These are phyloP conservation scores for Paramarasmius palmivorus DNA, from an alignment of 1,284 basidiomycete species.

Conservation along the genomic window DNA sequence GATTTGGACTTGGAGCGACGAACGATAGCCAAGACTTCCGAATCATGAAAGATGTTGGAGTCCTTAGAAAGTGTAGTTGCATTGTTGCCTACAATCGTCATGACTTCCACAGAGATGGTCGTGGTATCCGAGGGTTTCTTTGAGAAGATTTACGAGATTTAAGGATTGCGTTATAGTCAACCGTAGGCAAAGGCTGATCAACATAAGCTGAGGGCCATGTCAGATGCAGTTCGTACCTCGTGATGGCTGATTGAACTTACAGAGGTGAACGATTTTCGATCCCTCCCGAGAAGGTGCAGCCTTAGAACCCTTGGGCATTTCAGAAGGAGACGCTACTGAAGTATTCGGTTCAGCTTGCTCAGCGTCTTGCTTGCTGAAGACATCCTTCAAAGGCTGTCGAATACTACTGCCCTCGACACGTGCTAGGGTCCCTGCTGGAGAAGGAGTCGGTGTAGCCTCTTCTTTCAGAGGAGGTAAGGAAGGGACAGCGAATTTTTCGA, in stretches of 20 bases:
- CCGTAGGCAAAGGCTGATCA: conserved; percentile 47
- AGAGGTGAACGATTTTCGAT: conserved; percentile 26
- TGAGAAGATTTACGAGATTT: conserved; percentile 25
- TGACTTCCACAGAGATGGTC: conserved; percentile 70
- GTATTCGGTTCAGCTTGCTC: background rate
- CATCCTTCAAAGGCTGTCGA: background rate
- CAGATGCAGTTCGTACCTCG: background rate
- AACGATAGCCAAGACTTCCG: conserved; percentile 65
- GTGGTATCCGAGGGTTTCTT: conserved; percentile 38
- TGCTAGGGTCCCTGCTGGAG: conserved; percentile 55
- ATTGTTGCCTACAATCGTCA: conserved; percentile 53
- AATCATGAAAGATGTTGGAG: conserved; percentile 66
- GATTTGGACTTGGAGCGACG: conserved; percentile 65
- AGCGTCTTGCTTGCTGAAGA: background rate
- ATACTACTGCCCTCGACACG: conserved; percentile 20
- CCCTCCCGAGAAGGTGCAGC: background rate
- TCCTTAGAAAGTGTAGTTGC: conserved; percentile 44
- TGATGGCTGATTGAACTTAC: conserved; percentile 26
- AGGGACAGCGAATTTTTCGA: conserved; percentile 64
- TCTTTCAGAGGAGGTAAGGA: conserved; percentile 65
- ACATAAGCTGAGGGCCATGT: conserved; percentile 31
- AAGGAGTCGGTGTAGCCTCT: conserved; percentile 59
- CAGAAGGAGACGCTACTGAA: too few species aligned
- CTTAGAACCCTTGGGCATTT: too few species aligned
- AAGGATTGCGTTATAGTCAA: conserved; percentile 52